Conservation (phyloP, 2,329 filamentous ascomycete genomes). For the Pochonia chlamydosporia region DNA sequence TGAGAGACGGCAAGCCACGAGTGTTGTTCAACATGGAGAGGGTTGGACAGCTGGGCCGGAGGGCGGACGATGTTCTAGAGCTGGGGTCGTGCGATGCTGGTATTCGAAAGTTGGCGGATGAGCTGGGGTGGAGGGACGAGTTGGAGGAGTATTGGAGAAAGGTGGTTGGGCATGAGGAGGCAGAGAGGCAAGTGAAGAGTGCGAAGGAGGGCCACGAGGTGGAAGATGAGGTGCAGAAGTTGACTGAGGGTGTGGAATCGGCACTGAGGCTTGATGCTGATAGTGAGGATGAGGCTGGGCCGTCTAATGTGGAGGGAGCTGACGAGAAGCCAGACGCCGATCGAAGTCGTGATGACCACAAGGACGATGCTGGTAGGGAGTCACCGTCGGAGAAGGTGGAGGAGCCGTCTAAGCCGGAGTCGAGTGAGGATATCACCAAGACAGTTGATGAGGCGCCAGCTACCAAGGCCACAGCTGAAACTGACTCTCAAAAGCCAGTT, state of each 20-base stretch:
- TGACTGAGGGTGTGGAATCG: conserved; percentile 29
- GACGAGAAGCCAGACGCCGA: neutral
- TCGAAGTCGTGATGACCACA: neutral
- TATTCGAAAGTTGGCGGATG: conserved; percentile 70
- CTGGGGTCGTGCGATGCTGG: conserved; percentile 80
- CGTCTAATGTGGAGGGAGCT: neutral
- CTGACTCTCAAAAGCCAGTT: neutral
- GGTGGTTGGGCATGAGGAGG: conserved; percentile 57
- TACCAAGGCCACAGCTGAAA: neutral
- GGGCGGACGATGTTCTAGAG: conserved; percentile 77
- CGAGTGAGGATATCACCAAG: too few species aligned
- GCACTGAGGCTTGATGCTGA: conserved; percentile 24
- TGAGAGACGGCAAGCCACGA: conserved; percentile 58
- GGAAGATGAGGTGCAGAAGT: conserved; percentile 38
- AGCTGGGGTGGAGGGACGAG: conserved; percentile 80
- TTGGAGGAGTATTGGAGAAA: conserved; percentile 69
- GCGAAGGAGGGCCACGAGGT: conserved; percentile 26
- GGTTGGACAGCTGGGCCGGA: conserved; percentile 71
- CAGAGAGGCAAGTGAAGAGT: conserved; percentile 38
- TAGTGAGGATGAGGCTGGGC: conserved; percentile 1
- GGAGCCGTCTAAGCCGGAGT: too few species aligned
- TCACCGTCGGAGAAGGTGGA: neutral
- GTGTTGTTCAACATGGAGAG: conserved; percentile 82
- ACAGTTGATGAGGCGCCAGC: neutral
- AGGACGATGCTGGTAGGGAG: neutral